A percentile compares a stretch with the other conserved stretches of the same genome.
phyloP scores from a whole-genome alignment of 2,329 filamentous ascomycete genomes.

The Zasmidium citrigriseum region DNA sequence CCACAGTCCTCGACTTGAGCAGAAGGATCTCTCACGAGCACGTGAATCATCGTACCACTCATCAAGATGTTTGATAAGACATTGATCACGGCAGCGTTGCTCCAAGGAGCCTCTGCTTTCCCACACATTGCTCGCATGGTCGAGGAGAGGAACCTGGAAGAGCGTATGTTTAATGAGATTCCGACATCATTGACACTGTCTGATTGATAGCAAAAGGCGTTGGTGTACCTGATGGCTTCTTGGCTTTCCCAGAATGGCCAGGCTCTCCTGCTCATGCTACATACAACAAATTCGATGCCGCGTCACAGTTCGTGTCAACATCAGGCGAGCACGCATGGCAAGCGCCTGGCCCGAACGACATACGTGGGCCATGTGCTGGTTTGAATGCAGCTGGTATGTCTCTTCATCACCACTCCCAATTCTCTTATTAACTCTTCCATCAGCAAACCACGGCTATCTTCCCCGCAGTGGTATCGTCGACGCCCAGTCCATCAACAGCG shows the following conservation, averaged over 20 bases:
- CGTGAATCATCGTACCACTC: background rate
- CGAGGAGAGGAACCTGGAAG: slow-evolving; percentile 13
- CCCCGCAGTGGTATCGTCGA: slow-evolving; percentile 22
- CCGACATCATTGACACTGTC: background rate
- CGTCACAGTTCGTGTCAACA: slow-evolving; percentile 27
- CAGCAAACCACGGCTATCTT: slow-evolving; percentile 33
- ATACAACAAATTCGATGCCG: slow-evolving; percentile 30
- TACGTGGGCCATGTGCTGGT: slow-evolving; percentile 33
- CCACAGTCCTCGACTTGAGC: background rate
- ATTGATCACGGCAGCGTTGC: background rate
- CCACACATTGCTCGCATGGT: slow-evolving; percentile 27
- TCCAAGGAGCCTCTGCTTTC: slow-evolving; percentile 15
- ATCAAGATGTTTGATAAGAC: background rate
- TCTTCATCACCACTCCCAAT: background rate
- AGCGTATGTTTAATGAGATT: slow-evolving; percentile 7
- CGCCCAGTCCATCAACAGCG: slow-evolving; percentile 24
- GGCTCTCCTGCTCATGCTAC: slow-evolving; percentile 22
- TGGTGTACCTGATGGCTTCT: slow-evolving; percentile 13
- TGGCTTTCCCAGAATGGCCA: slow-evolving; percentile 26
- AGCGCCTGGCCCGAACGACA: slow-evolving; percentile 17
- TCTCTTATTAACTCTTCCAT: background rate
- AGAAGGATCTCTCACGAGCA: background rate
- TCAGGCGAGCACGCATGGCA: slow-evolving; percentile 29
- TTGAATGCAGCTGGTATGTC: slow-evolving; percentile 22
- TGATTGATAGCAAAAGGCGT: background rate